Evolutionary conservation across 2,329 filamentous ascomycete species (phyloP).

Genomic region (Esteya vermicola): DNA sequence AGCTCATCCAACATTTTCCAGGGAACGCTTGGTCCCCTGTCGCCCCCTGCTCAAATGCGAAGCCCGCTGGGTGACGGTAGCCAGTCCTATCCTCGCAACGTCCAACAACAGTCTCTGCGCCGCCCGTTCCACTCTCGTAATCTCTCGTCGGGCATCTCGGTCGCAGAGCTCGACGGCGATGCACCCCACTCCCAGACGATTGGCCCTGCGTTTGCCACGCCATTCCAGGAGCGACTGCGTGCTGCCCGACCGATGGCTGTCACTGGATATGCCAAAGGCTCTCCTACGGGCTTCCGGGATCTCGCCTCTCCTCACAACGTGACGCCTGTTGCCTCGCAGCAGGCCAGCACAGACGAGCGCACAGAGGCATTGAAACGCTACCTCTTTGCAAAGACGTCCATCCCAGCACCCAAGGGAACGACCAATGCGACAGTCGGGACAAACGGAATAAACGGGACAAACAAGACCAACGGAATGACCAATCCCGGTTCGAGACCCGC

Average conservation of each 20-base stretch:
- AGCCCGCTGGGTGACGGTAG: slow-evolving; percentile 15
- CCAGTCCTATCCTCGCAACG: slow-evolving; percentile 1
- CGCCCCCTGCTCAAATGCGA: slow-evolving; percentile 28
- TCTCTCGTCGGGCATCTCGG: slow-evolving; percentile 43
- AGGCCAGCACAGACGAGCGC: slow-evolving; percentile 16
- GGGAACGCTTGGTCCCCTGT: slow-evolving; percentile 28
- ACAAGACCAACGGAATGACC: too few relatives aligned
- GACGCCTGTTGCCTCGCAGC: slow-evolving; percentile 2
- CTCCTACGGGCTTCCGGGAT: slow-evolving; percentile 2
- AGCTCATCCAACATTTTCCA: slow-evolving; percentile 32
- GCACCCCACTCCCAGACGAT: slow-evolving; percentile 30
- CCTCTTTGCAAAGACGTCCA: slow-evolving; percentile 26
- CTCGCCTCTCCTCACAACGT: background rate
- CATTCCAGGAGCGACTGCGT: slow-evolving; percentile 46
- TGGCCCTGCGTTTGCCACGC: slow-evolving; percentile 55
- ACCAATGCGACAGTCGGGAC: background rate
- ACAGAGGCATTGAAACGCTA: slow-evolving; percentile 43
- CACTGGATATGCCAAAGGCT: background rate
- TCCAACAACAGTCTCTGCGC: slow-evolving; percentile 13
- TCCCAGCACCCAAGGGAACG: background rate
- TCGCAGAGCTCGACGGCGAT: slow-evolving; percentile 53
- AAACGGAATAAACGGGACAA: too few relatives aligned
- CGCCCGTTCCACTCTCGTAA: slow-evolving; percentile 27
- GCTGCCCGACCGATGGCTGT: slow-evolving; percentile 28
- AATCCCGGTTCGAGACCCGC: background rate